Base-by-base conservation (phyloP, 352 stramenopile species). In the Lagenidium giganteum region DNA sequence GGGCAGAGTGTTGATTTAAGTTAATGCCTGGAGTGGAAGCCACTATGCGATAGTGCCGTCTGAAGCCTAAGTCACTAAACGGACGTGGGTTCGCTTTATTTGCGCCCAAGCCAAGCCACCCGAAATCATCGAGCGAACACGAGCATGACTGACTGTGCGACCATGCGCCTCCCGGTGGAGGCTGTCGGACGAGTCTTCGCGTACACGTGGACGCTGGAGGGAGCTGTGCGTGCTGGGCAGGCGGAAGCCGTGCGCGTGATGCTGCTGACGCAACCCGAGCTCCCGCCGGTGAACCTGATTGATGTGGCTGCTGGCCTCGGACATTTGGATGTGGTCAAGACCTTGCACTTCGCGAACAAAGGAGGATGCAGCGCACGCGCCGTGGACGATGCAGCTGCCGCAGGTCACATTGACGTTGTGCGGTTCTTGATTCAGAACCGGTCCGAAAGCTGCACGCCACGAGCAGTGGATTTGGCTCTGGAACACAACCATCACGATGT, bases 121-220 rank as follows among this genome's bases (percentile, higher is more conserved):
- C n/a, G n/a, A n/a, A n/a, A n/a, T n/a, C n/a, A n/a, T n/a, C n/a
- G n/a, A n/a, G n/a, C n/a, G n/a, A n/a, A n/a, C n/a, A n/a, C n/a
- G n/a, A n/a, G n/a, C n/a, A n/a, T n/a, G n/a, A n/a, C n/a, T n/a
- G n/a, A n/a, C n/a, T n/a, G n/a, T n/a, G n/a, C n/a, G n/a, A n/a
- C n/a, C n/a, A n/a, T n/a, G n/a, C n/a, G n/a, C n/a, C 66, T 84
- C 29, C 71, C 71, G 12, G 42, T 78, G 31, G 71, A 84, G 45
- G 51, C 61, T 8, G 42, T 84, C 12, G 68, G 66, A 0, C 49
- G 59, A 36, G 55, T 84, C 18, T 71, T 65, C 32, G 48, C 54
- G 35, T 78, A 67, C 43, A 55, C 31, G 9, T 82, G 61, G 57
- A 63, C 63, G 46, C 42, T 84, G 27, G 42, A 49, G 8, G 34